Percentiles rank a stretch among this genome's conserved stretches.
These are phyloP conservation scores for Schoenoplectus triqueter DNA, from an alignment of 202 grass and related monocot species.

Conservation along the genomic window DNA sequence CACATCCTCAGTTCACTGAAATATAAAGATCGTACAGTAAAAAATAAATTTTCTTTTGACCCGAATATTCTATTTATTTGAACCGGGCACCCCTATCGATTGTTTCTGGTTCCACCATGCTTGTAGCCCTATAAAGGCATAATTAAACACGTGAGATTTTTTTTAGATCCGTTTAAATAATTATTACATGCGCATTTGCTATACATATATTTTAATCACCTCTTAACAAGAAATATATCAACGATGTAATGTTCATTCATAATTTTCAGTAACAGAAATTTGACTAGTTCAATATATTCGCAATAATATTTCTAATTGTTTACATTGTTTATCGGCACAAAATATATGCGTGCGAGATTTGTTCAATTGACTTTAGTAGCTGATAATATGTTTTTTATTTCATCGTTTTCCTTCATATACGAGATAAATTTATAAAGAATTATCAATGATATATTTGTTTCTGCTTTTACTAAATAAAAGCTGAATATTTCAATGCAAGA, in stretches of 20 bases:
- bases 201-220: no score
- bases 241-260: neutral
- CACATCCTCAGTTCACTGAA: no score
- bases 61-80: no score
- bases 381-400: constrained; percentile 22
- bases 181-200: no score
- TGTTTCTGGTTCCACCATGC: no score
- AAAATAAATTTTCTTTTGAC: no score
- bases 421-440: neutral
- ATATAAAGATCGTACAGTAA: no score
- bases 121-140: no score
- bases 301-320: neutral
- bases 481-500: neutral
- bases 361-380: neutral
- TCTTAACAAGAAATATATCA: no score
- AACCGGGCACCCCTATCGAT: no score
- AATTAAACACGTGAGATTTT: no score
- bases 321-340: constrained; percentile 1
- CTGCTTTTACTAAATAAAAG: neutral
- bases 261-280: neutral
- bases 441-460: neutral
- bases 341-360: neutral
- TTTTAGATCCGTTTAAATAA: no score
- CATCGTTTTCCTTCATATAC: neutral
- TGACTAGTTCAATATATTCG: neutral